Evolutionary conservation across 2,329 filamentous ascomycete genomes (phyloP), one percentile per base, ranked within the genome.

Genomic region (Paecilomyces sp.): DNA sequence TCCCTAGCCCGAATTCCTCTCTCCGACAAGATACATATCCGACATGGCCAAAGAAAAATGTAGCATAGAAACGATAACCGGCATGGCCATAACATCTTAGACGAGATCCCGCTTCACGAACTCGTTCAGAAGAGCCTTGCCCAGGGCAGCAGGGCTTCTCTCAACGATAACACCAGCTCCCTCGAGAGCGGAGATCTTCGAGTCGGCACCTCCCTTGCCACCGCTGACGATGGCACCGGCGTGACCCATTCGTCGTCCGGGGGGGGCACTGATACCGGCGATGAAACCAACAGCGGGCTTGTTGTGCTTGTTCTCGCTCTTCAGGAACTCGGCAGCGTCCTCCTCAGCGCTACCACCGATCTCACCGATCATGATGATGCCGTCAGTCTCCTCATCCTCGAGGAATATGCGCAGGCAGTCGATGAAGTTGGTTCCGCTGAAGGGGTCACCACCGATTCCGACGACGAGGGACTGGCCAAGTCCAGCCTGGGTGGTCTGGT

Each of bases 341-440:
- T 99, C 94, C 83, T 99, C 94, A 61, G 94, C 94, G 62, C 90
- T 91, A 65, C 94, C 94, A 79, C 94, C 94, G 76, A 99, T 97
- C 83, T 97, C 94, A 75, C 94, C 94, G 77, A 99, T 97, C 94
- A 99, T 97, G 82, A 99, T 97, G 81, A 99, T 97, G 75, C 94
- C 94, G 76, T 99, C 94, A 47, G 94, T 99, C 82, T 96, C 91
- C 76, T 89, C 85, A 77, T 99, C 94, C 78, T 95, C 84, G 70
- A 96, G 86, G 87, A 99, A 99, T 75, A 97, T 91, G 75, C 91
- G 90, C 70, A 99, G 85, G 85, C 93, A 97, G 85, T 99, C 94
- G 80, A 99, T 97, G 84, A 97, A 99, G 86, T 96, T 97, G 80
- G 94, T 97, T 70, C 94, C 94, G 72, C 89, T 93, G 85, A 99